Conservation (phyloP, 768 basidiomycete genomes). For the Termitomyces sp. region DNA sequence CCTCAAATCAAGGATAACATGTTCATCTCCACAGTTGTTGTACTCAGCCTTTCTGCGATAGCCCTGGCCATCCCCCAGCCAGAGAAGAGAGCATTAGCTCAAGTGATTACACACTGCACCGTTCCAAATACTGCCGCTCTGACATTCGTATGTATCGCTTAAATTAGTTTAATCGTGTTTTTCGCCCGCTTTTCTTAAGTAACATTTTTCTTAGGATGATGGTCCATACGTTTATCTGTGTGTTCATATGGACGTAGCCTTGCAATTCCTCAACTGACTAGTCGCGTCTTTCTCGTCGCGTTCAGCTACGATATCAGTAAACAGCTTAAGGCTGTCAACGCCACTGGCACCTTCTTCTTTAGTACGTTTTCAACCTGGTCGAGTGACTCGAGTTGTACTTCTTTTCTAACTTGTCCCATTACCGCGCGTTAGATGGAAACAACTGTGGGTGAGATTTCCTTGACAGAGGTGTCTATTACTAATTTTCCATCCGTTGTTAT, state of each 20-base stretch:
- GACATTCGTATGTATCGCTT: slow-evolving; percentile 12
- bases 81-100: slow-evolving; percentile 11
- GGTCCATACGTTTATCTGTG: slow-evolving; percentile 13
- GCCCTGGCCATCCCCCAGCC: slow-evolving; percentile 9
- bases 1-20: neutral
- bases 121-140: slow-evolving; percentile 15
- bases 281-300: neutral
- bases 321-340: slow-evolving; percentile 11
- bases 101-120: slow-evolving; percentile 14
- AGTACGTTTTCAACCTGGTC: slow-evolving; percentile 13
- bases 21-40: slow-evolving; percentile 8
- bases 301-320: slow-evolving; percentile 10
- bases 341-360: slow-evolving; percentile 26
- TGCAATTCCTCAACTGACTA: neutral
- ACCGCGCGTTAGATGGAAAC: slow-evolving; percentile 17
- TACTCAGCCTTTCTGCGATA: slow-evolving; percentile 6
- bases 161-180: neutral
- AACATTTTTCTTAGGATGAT: slow-evolving; percentile 11
- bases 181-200: neutral
- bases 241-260: neutral
- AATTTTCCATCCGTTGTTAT: neutral
- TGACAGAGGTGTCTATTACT: neutral
- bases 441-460: slow-evolving; percentile 16
- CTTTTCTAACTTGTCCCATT: neutral
- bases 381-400: no score